These are phyloP conservation scores for Epicoccum sorghinum DNA, from an alignment of 2,329 filamentous ascomycete genomes.

Conservation along the genomic window DNA sequence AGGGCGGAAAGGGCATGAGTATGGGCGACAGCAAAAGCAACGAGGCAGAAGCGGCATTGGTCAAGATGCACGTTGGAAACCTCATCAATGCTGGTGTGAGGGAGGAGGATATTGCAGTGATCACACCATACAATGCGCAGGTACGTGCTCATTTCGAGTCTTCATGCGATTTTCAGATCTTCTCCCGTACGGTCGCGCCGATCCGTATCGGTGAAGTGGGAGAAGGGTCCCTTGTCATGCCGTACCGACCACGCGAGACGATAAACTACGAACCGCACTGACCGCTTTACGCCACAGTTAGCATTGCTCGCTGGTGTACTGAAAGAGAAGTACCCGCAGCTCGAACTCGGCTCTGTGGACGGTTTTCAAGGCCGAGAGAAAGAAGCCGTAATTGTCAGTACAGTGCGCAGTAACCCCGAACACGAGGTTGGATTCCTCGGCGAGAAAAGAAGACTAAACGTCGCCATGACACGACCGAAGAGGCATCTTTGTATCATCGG, in stretches of 20 bases:
- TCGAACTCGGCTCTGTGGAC: constrained; percentile 96
- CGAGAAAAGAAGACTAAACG: constrained; percentile 90
- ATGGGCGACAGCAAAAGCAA: constrained; percentile 86
- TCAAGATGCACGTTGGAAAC: constrained; percentile 75
- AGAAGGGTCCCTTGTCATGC: constrained; percentile 18
- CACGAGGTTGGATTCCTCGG: constrained; percentile 91
- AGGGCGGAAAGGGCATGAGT: constrained; percentile 55
- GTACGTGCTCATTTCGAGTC: constrained; percentile 47
- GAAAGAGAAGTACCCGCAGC: constrained; percentile 79
- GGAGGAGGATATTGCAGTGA: constrained; percentile 85
- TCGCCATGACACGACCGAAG: constrained; percentile 95
- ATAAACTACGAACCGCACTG: constrained; percentile 1
- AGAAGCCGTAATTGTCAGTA: constrained; percentile 88
- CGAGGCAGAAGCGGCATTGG: constrained; percentile 84
- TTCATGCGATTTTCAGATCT: constrained; percentile 12
- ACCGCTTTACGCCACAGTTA: constrained; percentile 58
- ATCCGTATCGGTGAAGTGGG: constrained; percentile 6
- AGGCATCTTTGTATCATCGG: constrained; percentile 89
- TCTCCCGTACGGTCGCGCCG: constrained; percentile 12
- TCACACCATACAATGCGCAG: constrained; percentile 97
- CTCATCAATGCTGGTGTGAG: constrained; percentile 81
- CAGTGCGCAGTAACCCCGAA: constrained; percentile 89
- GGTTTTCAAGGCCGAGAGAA: constrained; percentile 98
- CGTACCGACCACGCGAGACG: background rate
- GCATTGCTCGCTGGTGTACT: constrained; percentile 76